These are phyloP conservation scores for Podochytrium sp. DNA, from an alignment of 192 early-diverging fungal genomes.

Conservation along the genomic window DNA sequence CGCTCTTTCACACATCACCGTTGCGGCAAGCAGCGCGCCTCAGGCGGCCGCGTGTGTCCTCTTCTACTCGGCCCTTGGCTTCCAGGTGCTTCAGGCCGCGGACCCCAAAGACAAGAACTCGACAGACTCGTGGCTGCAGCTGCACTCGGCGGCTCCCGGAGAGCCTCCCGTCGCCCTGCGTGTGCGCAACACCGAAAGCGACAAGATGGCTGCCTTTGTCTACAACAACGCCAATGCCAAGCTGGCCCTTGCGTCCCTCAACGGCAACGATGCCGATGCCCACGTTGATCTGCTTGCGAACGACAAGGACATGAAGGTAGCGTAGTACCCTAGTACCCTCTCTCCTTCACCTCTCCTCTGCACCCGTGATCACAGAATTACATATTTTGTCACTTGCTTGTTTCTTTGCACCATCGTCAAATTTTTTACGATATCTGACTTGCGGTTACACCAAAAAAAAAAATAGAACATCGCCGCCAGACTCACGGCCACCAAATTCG, in stretches of 20 bases:
- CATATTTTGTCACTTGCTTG: neutral
- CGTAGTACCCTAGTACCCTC: too few species aligned
- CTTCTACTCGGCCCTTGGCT: constrained; percentile 66
- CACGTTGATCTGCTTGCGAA: too few species aligned
- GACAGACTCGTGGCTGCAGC: constrained; percentile 57
- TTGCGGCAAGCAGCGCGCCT: constrained; percentile 28
- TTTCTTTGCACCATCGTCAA: neutral
- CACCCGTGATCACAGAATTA: too few species aligned
- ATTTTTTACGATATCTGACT: neutral
- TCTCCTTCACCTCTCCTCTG: neutral
- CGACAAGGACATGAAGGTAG: too few species aligned
- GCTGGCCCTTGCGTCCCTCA: neutral
- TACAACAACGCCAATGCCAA: neutral
- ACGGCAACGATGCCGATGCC: too few species aligned
- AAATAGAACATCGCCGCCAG: neutral
- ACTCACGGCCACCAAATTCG: neutral
- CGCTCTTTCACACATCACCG: constrained; percentile 42
- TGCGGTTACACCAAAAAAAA: neutral
- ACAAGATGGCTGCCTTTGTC: too few species aligned
- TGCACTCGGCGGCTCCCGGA: constrained; percentile 48
- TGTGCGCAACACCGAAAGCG: neutral
- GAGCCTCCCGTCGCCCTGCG: neutral
- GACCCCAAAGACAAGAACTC: constrained; percentile 39
- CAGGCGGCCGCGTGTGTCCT: constrained; percentile 42
- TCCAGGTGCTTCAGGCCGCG: constrained; percentile 51